Percentiles rank a stretch among this genome's conserved stretches.
Evolutionary conservation across 495 filamentous ascomycete species (phyloP).

Genomic region (Jackrogersella multiformis): DNA sequence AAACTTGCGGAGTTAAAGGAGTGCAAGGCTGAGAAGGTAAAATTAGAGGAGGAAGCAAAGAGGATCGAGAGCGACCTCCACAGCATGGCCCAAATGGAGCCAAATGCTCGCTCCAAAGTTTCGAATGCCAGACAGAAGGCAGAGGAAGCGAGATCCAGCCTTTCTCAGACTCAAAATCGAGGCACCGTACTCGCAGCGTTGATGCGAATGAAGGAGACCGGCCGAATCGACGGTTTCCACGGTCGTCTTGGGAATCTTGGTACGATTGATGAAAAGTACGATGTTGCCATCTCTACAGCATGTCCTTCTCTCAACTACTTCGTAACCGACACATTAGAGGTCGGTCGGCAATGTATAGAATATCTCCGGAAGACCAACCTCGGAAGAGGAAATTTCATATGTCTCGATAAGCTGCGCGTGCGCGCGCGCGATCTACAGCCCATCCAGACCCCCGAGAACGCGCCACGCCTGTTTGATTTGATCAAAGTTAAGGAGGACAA

Average conservation of each 20-base stretch:
- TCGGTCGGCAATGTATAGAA: slow-evolving; percentile 96
- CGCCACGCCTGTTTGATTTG: slow-evolving; percentile 90
- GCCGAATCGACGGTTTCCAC: slow-evolving; percentile 95
- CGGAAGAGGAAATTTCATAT: slow-evolving; percentile 96
- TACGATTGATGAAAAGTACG: slow-evolving; percentile 93
- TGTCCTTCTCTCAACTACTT: slow-evolving; percentile 92
- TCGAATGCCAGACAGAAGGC: slow-evolving; percentile 91
- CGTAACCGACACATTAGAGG: slow-evolving; percentile 93
- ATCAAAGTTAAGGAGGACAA: slow-evolving; percentile 87
- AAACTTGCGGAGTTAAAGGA: slow-evolving; percentile 82
- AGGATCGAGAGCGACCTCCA: slow-evolving; percentile 75
- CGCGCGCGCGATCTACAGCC: slow-evolving; percentile 75
- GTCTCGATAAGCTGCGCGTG: slow-evolving; percentile 85
- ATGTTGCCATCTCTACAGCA: slow-evolving; percentile 95
- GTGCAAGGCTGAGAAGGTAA: slow-evolving; percentile 73
- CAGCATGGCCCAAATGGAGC: slow-evolving; percentile 77
- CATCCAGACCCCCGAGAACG: slow-evolving; percentile 89
- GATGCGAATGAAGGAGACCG: slow-evolving; percentile 95
- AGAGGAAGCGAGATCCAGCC: slow-evolving; percentile 89
- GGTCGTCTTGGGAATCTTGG: slow-evolving; percentile 94
- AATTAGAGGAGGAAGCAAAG: slow-evolving; percentile 76
- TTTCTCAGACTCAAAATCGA: slow-evolving; percentile 88
- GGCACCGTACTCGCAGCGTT: slow-evolving; percentile 91
- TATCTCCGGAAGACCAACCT: slow-evolving; percentile 97
- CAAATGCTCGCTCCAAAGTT: slow-evolving; percentile 78